Percentiles rank a stretch among this genome's conserved stretches.
Evolutionary conservation across 805 yeast species (phyloP).

Genomic region (Candida maris): DNA sequence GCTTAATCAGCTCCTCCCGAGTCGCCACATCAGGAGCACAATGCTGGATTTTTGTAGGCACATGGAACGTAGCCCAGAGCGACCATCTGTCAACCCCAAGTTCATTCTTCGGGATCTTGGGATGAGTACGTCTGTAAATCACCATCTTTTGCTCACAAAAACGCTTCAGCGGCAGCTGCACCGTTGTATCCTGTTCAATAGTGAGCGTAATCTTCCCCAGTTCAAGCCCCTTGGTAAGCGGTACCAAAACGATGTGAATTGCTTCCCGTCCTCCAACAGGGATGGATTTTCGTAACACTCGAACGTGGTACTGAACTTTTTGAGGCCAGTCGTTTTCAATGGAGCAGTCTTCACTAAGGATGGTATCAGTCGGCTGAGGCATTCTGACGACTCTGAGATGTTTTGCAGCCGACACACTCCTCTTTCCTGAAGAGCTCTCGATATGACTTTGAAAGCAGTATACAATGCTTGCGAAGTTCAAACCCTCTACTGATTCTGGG

Average conservation of each 20-base stretch:
- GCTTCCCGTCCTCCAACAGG: slow-evolving; percentile 45
- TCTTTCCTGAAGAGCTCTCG: slow-evolving; percentile 15
- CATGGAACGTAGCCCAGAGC: slow-evolving; percentile 36
- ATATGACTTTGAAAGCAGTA: slow-evolving; percentile 36
- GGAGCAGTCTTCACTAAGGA: slow-evolving; percentile 41
- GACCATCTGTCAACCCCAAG: slow-evolving; percentile 45
- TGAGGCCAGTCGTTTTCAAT: slow-evolving; percentile 51
- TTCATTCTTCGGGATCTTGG: slow-evolving; percentile 28
- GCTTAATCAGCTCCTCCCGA: slow-evolving; percentile 38
- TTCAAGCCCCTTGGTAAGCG: slow-evolving; percentile 43
- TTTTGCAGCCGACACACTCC: slow-evolving; percentile 23
- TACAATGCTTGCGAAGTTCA: slow-evolving; percentile 38
- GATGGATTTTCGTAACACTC: slow-evolving; percentile 40
- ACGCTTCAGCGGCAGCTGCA: slow-evolving; percentile 21
- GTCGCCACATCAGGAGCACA: slow-evolving; percentile 43
- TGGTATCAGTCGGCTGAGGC: slow-evolving; percentile 37
- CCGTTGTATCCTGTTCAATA: slow-evolving; percentile 30
- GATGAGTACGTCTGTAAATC: slow-evolving; percentile 37
- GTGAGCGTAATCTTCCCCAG: slow-evolving; percentile 34
- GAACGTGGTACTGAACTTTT: slow-evolving; percentile 48
- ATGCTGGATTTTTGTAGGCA: slow-evolving; percentile 38
- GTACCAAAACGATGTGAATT: slow-evolving; percentile 41
- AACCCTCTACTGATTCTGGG: slow-evolving; percentile 51
- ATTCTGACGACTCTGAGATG: slow-evolving; percentile 44
- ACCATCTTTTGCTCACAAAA: slow-evolving; percentile 26